These are phyloP conservation scores for Linum usitatissimum DNA, from an alignment of 345 rosid species.

Conservation along the genomic window DNA sequence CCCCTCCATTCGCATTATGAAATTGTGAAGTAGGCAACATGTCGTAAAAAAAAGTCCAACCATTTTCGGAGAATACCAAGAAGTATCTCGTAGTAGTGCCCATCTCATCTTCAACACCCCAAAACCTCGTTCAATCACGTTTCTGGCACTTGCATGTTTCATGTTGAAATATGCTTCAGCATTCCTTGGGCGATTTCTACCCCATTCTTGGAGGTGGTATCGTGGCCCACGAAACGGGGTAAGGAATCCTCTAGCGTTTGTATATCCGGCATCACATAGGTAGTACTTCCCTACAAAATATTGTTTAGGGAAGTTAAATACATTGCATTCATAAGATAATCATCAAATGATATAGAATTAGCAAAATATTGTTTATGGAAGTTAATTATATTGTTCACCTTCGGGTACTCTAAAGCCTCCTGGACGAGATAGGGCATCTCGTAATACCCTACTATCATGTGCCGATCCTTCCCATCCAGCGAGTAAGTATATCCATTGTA, in stretches of 20 bases:
- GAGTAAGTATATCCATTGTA: not conserved
- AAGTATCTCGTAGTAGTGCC: no score
- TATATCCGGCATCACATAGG: conserved; percentile 5
- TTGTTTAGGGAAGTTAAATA: no score
- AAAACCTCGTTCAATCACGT: no score
- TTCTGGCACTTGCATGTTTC: not conserved
- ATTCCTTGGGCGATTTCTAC: not conserved
- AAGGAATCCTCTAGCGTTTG: not conserved
- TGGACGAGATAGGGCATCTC: not conserved
- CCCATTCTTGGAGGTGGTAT: conserved; percentile 1
- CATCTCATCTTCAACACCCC: no score
- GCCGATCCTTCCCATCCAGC: conserved; percentile 8
- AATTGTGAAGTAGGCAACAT: no score
- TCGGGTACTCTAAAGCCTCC: not conserved
- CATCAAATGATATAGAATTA: no score
- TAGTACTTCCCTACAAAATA: not conserved
- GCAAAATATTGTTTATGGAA: no score
- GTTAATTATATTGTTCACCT: not conserved
- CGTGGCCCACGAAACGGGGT: not conserved
- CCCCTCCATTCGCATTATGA: no score
- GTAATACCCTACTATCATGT: not conserved
- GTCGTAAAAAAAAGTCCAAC: no score
- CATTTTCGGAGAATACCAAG: no score
- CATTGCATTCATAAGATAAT: no score
- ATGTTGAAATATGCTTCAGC: not conserved